phyloP scores from a whole-genome alignment of 176 grass and related monocot species.

The Triticum turgidum region DNA sequence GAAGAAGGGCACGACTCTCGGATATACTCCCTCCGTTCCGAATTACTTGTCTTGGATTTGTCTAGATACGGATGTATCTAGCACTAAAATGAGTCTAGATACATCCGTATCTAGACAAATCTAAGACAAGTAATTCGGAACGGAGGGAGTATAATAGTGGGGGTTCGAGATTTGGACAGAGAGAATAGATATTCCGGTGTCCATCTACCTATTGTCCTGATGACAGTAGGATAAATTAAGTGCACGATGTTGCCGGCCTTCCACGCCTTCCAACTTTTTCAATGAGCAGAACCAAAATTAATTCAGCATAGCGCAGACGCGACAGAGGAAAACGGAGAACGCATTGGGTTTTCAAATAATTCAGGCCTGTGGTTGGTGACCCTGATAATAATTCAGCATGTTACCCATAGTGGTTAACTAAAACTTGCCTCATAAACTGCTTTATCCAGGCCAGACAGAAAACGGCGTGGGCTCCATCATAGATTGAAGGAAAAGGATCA shows the following conservation, averaged over 20 bases:
- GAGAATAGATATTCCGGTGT: background rate
- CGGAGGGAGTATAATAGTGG: background rate
- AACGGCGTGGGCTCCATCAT: background rate
- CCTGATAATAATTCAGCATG: background rate
- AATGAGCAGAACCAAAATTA: background rate
- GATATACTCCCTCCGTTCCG: background rate
- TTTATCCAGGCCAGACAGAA: background rate
- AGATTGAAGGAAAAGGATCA: background rate
- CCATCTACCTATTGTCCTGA: background rate
- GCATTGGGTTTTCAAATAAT: background rate
- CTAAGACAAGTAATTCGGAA: too few relatives aligned
- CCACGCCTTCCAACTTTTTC: slow-evolving; percentile 26
- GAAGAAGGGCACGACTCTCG: background rate
- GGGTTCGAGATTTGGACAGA: background rate
- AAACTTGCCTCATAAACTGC: background rate
- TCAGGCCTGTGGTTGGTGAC: background rate
- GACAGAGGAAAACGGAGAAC: background rate
- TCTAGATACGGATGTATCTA: too few relatives aligned
- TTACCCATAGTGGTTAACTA: background rate
- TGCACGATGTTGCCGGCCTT: slow-evolving; percentile 6
- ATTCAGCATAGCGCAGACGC: background rate
- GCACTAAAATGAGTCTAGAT: too few relatives aligned
- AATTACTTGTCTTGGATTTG: too few relatives aligned
- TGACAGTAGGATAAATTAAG: background rate
- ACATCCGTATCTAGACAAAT: too few relatives aligned